Base-by-base conservation (phyloP, 148 eudicot species). In the Amaranthus cruentus region DNA sequence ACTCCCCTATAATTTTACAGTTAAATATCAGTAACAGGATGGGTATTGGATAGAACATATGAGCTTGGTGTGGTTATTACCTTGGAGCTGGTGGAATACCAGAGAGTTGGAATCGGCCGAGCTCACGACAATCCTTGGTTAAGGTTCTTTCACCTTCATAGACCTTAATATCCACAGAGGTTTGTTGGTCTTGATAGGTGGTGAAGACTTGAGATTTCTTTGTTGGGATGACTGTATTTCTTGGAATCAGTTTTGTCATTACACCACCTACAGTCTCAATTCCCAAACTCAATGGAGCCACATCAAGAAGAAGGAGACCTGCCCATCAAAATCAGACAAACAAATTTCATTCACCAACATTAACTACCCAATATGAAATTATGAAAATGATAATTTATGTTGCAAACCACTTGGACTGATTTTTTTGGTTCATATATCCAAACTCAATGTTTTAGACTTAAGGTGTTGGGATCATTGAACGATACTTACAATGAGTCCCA, bases 51-150 rank as follows among this genome's bases (percentile, higher is more conserved):
- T 7, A 58, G 14, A 58, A 5, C 38, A 28, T 2, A 43, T 42
- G 46, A 7, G 8, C 3, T 21, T 28, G 7, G 12, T 15, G 2
- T 15, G 57, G 9, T 55, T 11, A 14, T 79, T 81, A 84, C 91
- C 91, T 86, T 76, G 89, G 89, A 80, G 91, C 91, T n/a, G 88
- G 89, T 9, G 91, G 86, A 72, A 88, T 86, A 65, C 87, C 89
- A 21, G 87, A 80, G 56, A 85, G 80, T 12, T 84, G 83, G 65
- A 86, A 85, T 56, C 75, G 68, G 6, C 89, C 89, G 55, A 88
- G 87, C 64, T 82, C 87, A 11, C 78, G 83, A 68, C 87, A 81
- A 55, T 88, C 87, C 80, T 88, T 88, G 14, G 91, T 85, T 65
- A 85, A 76, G 81, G 83, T 77, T 80, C 89, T 79, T 84, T 86